A percentile compares a stretch with the other conserved stretches of the same genome.
Conservation (phyloP, 2,329 filamentous ascomycete species). For the Aschersonia sp. region DNA sequence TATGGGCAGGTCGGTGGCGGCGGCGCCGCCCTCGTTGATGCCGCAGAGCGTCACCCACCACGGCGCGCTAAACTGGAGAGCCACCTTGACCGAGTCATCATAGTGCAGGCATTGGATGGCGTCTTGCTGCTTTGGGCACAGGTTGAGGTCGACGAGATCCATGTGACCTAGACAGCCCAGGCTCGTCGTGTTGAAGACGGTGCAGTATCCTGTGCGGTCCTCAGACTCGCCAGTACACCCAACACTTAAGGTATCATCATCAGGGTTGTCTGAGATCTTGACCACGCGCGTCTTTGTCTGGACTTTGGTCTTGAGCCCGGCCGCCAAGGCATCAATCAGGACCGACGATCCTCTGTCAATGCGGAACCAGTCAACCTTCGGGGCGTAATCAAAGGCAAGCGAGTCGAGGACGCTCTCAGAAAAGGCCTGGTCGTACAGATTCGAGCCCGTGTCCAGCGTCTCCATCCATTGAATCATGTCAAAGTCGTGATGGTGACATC, state of each 20-base stretch:
- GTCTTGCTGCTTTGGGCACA: background rate
- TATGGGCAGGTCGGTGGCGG: conserved; percentile 15
- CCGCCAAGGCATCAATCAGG: background rate
- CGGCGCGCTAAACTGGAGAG: background rate
- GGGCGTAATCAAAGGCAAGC: background rate
- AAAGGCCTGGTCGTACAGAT: background rate
- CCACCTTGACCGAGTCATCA: background rate
- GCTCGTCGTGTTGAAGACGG: background rate
- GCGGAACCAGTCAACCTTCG: no score
- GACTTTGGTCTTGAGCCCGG: background rate
- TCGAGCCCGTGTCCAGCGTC: background rate
- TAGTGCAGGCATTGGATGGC: background rate
- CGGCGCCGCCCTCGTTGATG: conserved; percentile 12
- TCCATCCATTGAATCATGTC: background rate
- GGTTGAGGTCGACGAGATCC: background rate
- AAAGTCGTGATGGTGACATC: no score
- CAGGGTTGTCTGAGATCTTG: no score
- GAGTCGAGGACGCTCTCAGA: background rate
- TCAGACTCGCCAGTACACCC: no score
- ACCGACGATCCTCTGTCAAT: background rate
- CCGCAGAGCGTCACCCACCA: background rate
- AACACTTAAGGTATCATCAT: no score
- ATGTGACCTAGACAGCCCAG: background rate
- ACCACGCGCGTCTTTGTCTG: no score
- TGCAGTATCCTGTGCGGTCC: no score